Percentiles rank a stretch among this genome's conserved stretches.
Conservation (phyloP, 768 basidiomycete genomes). For the Boletus subcaerulescens region DNA sequence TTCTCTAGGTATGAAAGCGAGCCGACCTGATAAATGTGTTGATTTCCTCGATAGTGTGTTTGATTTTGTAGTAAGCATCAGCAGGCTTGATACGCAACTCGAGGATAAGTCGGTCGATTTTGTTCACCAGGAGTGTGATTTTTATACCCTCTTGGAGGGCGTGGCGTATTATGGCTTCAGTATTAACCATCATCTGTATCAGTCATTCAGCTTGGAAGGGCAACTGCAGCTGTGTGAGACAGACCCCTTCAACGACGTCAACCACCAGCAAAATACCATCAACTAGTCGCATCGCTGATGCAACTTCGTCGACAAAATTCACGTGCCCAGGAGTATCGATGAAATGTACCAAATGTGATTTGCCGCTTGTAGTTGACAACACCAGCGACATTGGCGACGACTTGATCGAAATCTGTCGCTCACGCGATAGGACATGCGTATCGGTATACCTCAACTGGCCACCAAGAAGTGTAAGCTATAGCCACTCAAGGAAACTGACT, state of each 20-base stretch:
- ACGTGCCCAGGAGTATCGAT: slow-evolving; percentile 98
- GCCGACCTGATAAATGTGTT: slow-evolving; percentile 91
- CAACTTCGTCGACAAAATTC: slow-evolving; percentile 98
- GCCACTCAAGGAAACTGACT: slow-evolving; percentile 8
- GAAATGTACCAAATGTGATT: slow-evolving; percentile 90
- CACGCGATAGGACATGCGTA: slow-evolving; percentile 84
- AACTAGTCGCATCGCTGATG: slow-evolving; percentile 76
- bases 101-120: slow-evolving; percentile 95
- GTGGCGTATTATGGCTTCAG: slow-evolving; percentile 85
- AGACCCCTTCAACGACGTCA: slow-evolving; percentile 96
- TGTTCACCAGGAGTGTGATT: slow-evolving; percentile 93
- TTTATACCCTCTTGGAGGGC: slow-evolving; percentile 86
- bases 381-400: slow-evolving; percentile 96
- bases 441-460: slow-evolving; percentile 90
- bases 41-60: slow-evolving; percentile 97
- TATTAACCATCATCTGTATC: slow-evolving; percentile 83
- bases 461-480: slow-evolving; percentile 19
- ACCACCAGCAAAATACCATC: slow-evolving; percentile 94
- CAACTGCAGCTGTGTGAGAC: slow-evolving; percentile 26
- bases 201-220: slow-evolving; percentile 11
- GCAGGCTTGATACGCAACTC: slow-evolving; percentile 93
- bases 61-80: slow-evolving; percentile 98
- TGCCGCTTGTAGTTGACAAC: slow-evolving; percentile 78
- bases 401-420: slow-evolving; percentile 92
- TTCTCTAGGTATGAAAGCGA: neutral